Base-by-base conservation (phyloP, 805 yeast genomes). In the Pichia phayaonensis region DNA sequence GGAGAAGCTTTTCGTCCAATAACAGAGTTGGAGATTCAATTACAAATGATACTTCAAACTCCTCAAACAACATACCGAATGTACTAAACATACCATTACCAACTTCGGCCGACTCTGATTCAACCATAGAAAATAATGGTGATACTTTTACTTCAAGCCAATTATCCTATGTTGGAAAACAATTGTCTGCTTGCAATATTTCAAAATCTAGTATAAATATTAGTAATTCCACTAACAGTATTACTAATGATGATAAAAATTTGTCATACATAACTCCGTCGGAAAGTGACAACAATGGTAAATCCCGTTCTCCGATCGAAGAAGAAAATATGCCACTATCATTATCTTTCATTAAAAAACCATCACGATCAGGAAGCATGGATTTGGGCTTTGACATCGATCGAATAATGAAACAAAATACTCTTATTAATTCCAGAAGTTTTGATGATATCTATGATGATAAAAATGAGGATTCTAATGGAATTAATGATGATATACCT, bases 291-390 rank as follows among this genome's bases (percentile, higher is more conserved):
- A 29, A 7, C n/a, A 13, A 12, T 29, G 12, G 12, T 24, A 41
- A 24, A 24, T 24, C 24, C 24, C 5, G 8, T 24, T n/a, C 43
- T 20, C 11, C 16, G n/a, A 8, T 21, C 11, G 45, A 46, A 38
- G 60, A 57, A 12, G 60, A 54, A 22, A 61, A 57, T 41, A 15
- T 63, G 13, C 69, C 68, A 5, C 47, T 63, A 22, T 66, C 71
- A 2, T 49, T 67, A n/a, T 60, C 67, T 4, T 67, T 67, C 48
- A 36, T 67, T 16, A 56, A 65, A 31, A 57, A 58, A 43, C 71
- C 71, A 4, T 62, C 70, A 2, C 44, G 71, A 36, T 62, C 68
- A 2, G 53, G 49, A 20, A 60, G 62, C 2, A 48, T 55, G 41
- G 60, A 57, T 24, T 20, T 45, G 0, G 59, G 61, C 15, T 40